Conservation (phyloP, 2,329 filamentous ascomycete species). For the Peltaster fructicola region DNA sequence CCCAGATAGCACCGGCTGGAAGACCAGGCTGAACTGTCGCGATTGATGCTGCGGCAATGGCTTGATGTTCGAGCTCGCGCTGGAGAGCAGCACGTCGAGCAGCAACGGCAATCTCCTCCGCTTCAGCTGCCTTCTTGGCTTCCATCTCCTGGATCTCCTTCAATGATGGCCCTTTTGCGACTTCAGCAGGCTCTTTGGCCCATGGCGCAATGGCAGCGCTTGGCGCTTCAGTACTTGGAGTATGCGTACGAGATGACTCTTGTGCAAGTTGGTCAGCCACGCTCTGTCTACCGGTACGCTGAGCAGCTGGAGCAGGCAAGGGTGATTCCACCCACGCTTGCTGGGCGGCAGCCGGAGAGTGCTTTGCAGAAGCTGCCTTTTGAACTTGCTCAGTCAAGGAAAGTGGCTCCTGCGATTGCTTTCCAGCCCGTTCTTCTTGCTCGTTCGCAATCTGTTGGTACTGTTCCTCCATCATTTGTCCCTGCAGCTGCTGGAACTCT, state of each 20-base stretch:
- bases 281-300: constrained; percentile 58
- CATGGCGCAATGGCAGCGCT: constrained; percentile 73
- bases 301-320: constrained; percentile 73
- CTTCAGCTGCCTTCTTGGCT: constrained; percentile 78
- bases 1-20: constrained; percentile 81
- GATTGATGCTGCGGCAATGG: constrained; percentile 26
- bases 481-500: constrained; percentile 66
- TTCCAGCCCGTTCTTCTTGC: no score
- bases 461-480: constrained; percentile 14
- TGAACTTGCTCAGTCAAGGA: constrained; percentile 74
- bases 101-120: constrained; percentile 63
- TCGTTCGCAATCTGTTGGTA: constrained; percentile 8
- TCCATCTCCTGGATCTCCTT: constrained; percentile 96
- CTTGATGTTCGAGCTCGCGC: constrained; percentile 53
- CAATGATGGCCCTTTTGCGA: constrained; percentile 70
- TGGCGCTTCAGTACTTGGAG: constrained; percentile 47
- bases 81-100: constrained; percentile 63
- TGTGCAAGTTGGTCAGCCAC: constrained; percentile 55
- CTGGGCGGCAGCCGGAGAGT: constrained; percentile 33
- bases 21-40: constrained; percentile 45
- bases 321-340: constrained; percentile 52
- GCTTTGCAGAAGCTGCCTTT: constrained; percentile 47
- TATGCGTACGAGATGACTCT: constrained; percentile 59
- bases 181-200: constrained; percentile 65
- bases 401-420: constrained; percentile 34